These are phyloP conservation scores for Miamiensis avidus DNA, from an alignment of 169 alveolate species.

Conservation along the genomic window DNA sequence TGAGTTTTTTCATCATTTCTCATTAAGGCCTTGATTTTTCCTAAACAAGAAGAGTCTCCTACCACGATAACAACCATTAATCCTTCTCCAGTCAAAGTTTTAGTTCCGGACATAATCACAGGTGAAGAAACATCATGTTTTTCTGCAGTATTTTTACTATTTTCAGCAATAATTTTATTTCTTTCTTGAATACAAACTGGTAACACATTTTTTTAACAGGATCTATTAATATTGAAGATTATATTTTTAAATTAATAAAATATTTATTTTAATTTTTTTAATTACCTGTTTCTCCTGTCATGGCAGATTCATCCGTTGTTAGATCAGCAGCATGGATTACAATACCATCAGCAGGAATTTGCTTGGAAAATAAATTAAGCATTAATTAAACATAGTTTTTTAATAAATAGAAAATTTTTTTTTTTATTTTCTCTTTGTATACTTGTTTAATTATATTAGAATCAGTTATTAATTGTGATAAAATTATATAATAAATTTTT, in stretches of 20 bases:
- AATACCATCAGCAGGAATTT: conserved; percentile 84
- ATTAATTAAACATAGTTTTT: no score
- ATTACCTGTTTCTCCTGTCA: conserved; percentile 63
- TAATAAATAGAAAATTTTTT: no score
- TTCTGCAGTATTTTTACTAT: conserved; percentile 8
- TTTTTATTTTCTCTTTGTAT: no score
- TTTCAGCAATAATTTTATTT: conserved; percentile 1
- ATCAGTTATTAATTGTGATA: no score
- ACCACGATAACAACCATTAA: conserved; percentile 81
- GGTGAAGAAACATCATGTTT: conserved; percentile 84
- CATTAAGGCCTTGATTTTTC: conserved; percentile 63
- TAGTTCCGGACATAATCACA: conserved; percentile 86
- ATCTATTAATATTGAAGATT: neutral
- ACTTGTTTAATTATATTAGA: no score
- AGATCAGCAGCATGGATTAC: conserved; percentile 80
- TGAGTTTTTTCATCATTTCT: conserved; percentile 51
- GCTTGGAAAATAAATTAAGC: neutral
- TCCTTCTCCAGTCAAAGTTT: conserved; percentile 83
- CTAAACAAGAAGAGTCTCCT: conserved; percentile 85
- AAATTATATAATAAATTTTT: no score
- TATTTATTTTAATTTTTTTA: neutral
- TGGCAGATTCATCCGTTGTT: conserved; percentile 82
- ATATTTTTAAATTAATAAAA: neutral
- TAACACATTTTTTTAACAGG: conserved; percentile 26
- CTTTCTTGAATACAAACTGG: conserved; percentile 23